Evolutionary conservation across 345 rosid genomes (phyloP).

Genomic region (Lumnitzera racemosa): DNA sequence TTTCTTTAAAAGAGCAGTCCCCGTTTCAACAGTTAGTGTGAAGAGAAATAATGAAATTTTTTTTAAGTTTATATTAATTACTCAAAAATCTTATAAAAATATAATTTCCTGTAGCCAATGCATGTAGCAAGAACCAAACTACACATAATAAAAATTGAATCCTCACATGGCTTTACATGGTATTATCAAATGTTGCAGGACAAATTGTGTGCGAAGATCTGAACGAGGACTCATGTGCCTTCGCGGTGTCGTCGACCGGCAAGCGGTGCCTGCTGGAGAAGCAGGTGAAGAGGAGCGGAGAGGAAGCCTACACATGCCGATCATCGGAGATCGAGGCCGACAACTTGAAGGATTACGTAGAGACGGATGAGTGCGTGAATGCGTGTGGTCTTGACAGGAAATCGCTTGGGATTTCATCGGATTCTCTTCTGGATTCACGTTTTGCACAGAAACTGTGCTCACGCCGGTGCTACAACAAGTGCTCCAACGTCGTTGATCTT

Average conservation of each 20-base stretch:
- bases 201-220: constrained; percentile 64
- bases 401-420: constrained; percentile 75
- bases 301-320: constrained; percentile 55
- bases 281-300: constrained; percentile 13
- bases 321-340: constrained; percentile 72
- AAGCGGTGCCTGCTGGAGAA: constrained; percentile 78
- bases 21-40: too few species aligned
- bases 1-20: too few species aligned
- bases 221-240: constrained; percentile 53
- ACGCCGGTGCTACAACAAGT: constrained; percentile 45
- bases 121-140: too few species aligned
- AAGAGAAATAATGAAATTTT: too few species aligned
- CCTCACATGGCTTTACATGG: background rate
- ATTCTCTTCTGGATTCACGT: constrained; percentile 56
- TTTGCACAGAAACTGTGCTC: constrained; percentile 74
- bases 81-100: too few species aligned
- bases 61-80: too few species aligned
- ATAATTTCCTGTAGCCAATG: too few species aligned
- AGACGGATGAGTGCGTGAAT: constrained; percentile 54
- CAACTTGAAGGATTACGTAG: constrained; percentile 52
- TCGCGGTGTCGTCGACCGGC: constrained; percentile 52
- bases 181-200: constrained; percentile 14
- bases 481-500: constrained; percentile 83
- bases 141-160: too few species aligned
- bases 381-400: constrained; percentile 80